Evolutionary conservation across 176 grass and related monocot species (phyloP), one percentile per base, ranked within the genome.

Genomic region (Cenchrus fungigraminus): DNA sequence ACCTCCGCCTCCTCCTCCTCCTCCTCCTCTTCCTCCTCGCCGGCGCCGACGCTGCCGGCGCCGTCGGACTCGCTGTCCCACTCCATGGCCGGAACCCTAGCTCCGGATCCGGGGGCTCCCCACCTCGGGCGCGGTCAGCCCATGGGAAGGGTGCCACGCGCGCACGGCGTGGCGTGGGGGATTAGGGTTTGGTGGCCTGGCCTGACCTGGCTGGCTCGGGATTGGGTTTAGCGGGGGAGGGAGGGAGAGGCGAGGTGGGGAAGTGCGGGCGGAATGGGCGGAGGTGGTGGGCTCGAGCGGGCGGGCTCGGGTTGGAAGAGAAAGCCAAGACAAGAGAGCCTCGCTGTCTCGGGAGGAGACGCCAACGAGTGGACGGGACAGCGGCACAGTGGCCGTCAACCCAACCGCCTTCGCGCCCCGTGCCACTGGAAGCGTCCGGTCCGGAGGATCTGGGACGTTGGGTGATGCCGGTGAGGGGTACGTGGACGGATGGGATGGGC

Each of bases 61-160:
- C 91, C 94, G 73, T 96, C 94, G 7, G 94, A 96, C 58, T 96
- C 94, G 85, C 94, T 96, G 81, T 93, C 94, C 94, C 94, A 93
- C 89, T 93, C 94, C 94, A 96, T 96, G 80, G 54, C 63, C 31
- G 58, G 63, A 87, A 81, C 83, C 50, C 88, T 86, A 93, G 84
- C 67, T 86, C 86, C 76, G 87, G 86, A 95, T 92, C 90, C 72
- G 76, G 83, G 76, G 80, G 43, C 72, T 69, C 68, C 77, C 43
- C 62, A 50, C 68, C 62, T 29, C 65, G 5, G 5, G 82, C 57
- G 7, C 66, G 73, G 47, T 86, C 84, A 90, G 51, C 79, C 79
- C 79, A 73, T 88, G 62, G 79, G n/a, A 15, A 13, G 49, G 12
- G 5, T 43, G 53, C 73, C 47, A 22, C 67, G 74, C 75, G 81